Percentiles rank a stretch among this genome's conserved stretches.
Evolutionary conservation across 106 monocot genomes (phyloP).

Genomic region (Hemerocallis citrina): DNA sequence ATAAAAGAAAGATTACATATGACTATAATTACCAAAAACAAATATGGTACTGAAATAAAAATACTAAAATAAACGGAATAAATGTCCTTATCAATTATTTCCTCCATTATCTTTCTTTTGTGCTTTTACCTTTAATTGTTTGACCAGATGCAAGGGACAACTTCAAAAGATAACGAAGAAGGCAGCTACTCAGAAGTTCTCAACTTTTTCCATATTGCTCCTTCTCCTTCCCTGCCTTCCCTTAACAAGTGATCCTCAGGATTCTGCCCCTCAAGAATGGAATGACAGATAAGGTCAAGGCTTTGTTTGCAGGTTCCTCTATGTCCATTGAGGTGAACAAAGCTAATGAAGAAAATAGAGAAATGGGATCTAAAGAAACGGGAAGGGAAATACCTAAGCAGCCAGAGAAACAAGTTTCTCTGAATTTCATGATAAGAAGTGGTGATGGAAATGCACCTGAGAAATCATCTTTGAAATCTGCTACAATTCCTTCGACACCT

Average conservation of each 20-base stretch:
- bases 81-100: background rate
- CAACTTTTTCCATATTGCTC: conserved; percentile 50
- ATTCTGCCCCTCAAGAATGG: conserved; percentile 16
- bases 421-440: conserved; percentile 6
- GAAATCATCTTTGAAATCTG: background rate
- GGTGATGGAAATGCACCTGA: background rate
- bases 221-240: conserved; percentile 43
- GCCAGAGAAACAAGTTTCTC: conserved; percentile 13
- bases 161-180: conserved; percentile 39
- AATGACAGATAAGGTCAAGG: conserved; percentile 25
- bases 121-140: background rate
- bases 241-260: conserved; percentile 18
- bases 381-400: background rate
- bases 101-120: background rate
- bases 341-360: conserved; percentile 4
- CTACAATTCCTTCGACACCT: conserved; percentile 3
- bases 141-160: conserved; percentile 20
- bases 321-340: conserved; percentile 12
- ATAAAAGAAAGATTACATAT: too few species aligned
- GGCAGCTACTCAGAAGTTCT: conserved; percentile 37
- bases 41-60: too few species aligned
- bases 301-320: conserved; percentile 4
- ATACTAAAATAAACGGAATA: too few species aligned
- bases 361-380: conserved; percentile 23
- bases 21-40: too few species aligned